These are phyloP conservation scores for Tylopilus rubrobrunneus DNA, from an alignment of 768 basidiomycete species.

Conservation along the genomic window DNA sequence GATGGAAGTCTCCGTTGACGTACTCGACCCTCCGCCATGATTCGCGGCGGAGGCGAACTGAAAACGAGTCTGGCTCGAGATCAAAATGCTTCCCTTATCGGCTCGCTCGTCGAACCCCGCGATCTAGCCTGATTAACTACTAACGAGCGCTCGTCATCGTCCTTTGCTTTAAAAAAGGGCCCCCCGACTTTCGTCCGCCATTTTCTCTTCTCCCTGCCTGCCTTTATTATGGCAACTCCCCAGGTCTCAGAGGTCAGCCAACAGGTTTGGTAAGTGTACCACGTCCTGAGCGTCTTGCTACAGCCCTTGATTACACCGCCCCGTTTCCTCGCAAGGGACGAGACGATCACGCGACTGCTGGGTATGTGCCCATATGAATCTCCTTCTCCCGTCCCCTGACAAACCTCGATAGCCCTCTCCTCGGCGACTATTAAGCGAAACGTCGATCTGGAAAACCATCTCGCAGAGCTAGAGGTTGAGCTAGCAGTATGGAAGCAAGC, in stretches of 20 bases:
- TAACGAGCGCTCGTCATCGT: constrained; percentile 35
- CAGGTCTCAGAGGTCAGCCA: constrained; percentile 57
- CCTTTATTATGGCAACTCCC: constrained; percentile 51
- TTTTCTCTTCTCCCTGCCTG: constrained; percentile 32
- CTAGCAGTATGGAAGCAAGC: constrained; percentile 69
- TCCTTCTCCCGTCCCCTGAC: constrained; percentile 6
- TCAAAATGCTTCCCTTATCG: constrained; percentile 29
- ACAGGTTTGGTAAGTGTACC: constrained; percentile 56
- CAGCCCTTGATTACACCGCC: constrained; percentile 17
- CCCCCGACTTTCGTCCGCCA: constrained; percentile 19
- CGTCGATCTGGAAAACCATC: constrained; percentile 56
- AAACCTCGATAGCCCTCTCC: constrained; percentile 51
- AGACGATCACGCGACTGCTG: constrained; percentile 57
- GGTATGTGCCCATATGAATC: constrained; percentile 36
- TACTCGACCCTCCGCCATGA: constrained; percentile 23
- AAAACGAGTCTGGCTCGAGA: constrained; percentile 16
- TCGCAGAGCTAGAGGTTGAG: constrained; percentile 67
- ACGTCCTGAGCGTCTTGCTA: constrained; percentile 6
- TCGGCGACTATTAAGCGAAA: constrained; percentile 61
- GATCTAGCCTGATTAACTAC: constrained; percentile 51
- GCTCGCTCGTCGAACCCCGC: constrained; percentile 45
- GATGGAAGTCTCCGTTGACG: constrained; percentile 35
- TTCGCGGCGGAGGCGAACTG: constrained; percentile 29
- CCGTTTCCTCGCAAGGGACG: constrained; percentile 49
- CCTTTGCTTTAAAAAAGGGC: constrained; percentile 34